These are phyloP conservation scores for Thermochaetoides dissita DNA, from an alignment of 2,329 filamentous ascomycete species.

Conservation along the genomic window DNA sequence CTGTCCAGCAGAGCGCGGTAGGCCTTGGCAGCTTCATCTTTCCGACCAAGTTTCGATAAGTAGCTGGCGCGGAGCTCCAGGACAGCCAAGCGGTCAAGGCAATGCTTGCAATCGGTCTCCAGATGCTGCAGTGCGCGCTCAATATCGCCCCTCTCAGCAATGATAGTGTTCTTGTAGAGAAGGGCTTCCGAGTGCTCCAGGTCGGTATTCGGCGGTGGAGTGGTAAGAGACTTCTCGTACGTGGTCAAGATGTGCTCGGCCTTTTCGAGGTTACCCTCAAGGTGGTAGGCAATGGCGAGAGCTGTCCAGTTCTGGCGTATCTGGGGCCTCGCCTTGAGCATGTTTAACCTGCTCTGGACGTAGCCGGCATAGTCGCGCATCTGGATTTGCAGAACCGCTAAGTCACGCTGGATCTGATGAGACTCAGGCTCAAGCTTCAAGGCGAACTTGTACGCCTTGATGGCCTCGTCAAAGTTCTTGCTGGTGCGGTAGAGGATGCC, in stretches of 20 bases:
- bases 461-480: slow-evolving; percentile 98
- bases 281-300: slow-evolving; percentile 83
- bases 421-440: slow-evolving; percentile 88
- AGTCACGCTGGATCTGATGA: slow-evolving; percentile 80
- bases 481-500: slow-evolving; percentile 81
- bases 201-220: slow-evolving; percentile 60
- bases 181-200: slow-evolving; percentile 87
- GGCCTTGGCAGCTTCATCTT: slow-evolving; percentile 66
- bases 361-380: slow-evolving; percentile 94
- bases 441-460: slow-evolving; percentile 97
- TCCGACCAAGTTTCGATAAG: slow-evolving; percentile 60
- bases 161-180: slow-evolving; percentile 90
- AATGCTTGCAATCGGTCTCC: slow-evolving; percentile 60
- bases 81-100: slow-evolving; percentile 69
- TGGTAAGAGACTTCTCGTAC: slow-evolving; percentile 87
- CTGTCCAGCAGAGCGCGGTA: slow-evolving; percentile 72
- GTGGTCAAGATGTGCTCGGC: slow-evolving; percentile 84
- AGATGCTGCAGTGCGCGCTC: slow-evolving; percentile 78
- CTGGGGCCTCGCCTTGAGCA: slow-evolving; percentile 72
- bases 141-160: slow-evolving; percentile 75
- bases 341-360: slow-evolving; percentile 72
- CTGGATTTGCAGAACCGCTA: slow-evolving; percentile 86
- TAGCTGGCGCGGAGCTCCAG: slow-evolving; percentile 81
- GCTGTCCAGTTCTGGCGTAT: slow-evolving; percentile 93
- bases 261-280: slow-evolving; percentile 69